These are phyloP conservation scores for Inonotus obliquus DNA, from an alignment of 1,284 basidiomycete genomes.

Conservation along the genomic window DNA sequence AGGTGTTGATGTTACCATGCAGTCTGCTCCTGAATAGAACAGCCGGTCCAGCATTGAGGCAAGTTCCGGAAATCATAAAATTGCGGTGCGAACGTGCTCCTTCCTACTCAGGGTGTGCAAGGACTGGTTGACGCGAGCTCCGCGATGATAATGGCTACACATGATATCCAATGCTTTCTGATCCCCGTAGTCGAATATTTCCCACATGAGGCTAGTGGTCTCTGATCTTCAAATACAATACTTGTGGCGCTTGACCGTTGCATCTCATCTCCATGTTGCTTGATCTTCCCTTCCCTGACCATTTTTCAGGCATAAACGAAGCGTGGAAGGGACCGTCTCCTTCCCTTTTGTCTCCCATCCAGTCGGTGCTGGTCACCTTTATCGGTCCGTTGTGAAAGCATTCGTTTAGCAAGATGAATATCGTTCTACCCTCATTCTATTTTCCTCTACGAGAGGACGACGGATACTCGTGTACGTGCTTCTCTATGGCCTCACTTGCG, in stretches of 20 bases:
- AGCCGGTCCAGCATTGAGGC: too few species aligned
- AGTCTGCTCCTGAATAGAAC: too few species aligned
- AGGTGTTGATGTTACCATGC: too few species aligned
- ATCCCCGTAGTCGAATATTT: not conserved
- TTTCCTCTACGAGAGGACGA: conserved; percentile 4
- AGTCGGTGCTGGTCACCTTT: not conserved
- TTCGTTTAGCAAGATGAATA: not conserved
- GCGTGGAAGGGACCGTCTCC: too few species aligned
- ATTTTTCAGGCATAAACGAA: not conserved
- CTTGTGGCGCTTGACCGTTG: not conserved
- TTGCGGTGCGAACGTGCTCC: too few species aligned
- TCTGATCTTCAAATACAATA: not conserved
- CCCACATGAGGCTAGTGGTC: not conserved
- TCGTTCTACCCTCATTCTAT: not conserved
- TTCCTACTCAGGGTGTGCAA: too few species aligned
- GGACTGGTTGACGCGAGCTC: too few species aligned
- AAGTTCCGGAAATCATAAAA: too few species aligned
- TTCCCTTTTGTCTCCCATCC: not conserved
- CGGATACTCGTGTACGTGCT: not conserved
- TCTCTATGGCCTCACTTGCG: not conserved
- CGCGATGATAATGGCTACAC: too few species aligned
- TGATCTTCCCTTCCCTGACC: not conserved
- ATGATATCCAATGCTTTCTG: too few species aligned
- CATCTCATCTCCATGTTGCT: not conserved
- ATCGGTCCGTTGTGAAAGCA: not conserved